Conservation (phyloP, 768 basidiomycete species). For the Mycena vitilis region DNA sequence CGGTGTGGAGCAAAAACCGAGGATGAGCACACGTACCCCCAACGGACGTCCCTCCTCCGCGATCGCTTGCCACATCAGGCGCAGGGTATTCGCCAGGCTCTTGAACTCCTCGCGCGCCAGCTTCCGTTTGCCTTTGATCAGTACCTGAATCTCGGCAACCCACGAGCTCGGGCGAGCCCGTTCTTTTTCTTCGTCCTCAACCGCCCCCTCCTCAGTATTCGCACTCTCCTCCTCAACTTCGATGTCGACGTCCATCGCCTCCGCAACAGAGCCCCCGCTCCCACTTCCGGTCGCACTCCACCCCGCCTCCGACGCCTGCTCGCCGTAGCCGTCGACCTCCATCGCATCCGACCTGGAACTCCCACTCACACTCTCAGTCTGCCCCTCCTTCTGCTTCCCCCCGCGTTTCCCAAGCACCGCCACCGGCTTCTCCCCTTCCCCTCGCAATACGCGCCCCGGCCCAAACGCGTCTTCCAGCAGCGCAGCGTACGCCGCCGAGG, state of each 20-base stretch:
- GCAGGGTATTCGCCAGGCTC: neutral
- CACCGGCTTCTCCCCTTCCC: constrained; percentile 27
- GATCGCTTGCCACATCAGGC: constrained; percentile 5
- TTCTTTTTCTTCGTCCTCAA: neutral
- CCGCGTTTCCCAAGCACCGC: no score
- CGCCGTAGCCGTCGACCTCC: no score
- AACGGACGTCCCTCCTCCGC: constrained; percentile 11
- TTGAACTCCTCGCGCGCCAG: constrained; percentile 19
- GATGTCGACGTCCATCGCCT: constrained; percentile 7
- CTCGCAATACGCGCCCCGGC: constrained; percentile 28
- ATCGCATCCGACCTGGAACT: no score
- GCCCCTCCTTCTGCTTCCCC: neutral
- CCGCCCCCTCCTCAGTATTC: neutral
- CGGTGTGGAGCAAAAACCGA: neutral
- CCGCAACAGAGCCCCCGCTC: neutral
- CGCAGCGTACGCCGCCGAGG: constrained; percentile 20
- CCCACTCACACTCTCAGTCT: neutral
- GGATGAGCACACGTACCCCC: neutral
- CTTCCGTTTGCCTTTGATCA: constrained; percentile 25
- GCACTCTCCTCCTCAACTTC: no score
- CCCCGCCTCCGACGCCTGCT: no score
- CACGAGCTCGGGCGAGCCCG: constrained; percentile 3
- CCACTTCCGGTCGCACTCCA: no score
- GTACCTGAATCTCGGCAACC: constrained; percentile 26
- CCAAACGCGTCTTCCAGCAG: constrained; percentile 30